Base-by-base conservation (phyloP, 2,329 filamentous ascomycete genomes). In the Penicillium sp. region DNA sequence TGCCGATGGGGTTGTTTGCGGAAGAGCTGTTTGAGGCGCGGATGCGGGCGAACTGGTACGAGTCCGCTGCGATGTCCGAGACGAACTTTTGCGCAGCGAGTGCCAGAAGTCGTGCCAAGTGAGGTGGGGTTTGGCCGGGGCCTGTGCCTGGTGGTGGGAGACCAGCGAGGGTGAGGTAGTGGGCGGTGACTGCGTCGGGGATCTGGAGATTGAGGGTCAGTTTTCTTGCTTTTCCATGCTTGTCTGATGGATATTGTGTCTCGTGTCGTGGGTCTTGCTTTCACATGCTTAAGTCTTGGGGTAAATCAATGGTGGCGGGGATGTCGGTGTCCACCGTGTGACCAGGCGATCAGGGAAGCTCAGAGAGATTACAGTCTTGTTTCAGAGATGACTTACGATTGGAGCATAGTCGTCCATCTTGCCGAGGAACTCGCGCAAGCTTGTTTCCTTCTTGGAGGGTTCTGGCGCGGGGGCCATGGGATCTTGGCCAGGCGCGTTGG, bases 61-160 rank as follows among this genome's bases (percentile, higher is more conserved):
- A 92, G 74, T 99, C 94, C 55, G 94, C 92, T 2, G 94, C 94
- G 63, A 99, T 91, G 74, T 99, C 94, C 57, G 94, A 92, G 67
- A 99, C 90, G 81, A 99, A 99, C 73, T 99, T 99, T 72, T 99
- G 94, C 0, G 94, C 96, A n/a, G 94, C 94, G 9, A 99, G 89
- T 2, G 94, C 93, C 42, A 99, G 88, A 3, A 99, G 88, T 46
- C 93, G 91, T 22, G 93, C 91, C 29, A 99, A 89, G 56, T 92
- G 90, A 20, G 88, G 88, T 68, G 96, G 78, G 18, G 78, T 80
- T 58, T 74, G 91, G 50, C 92, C 96, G 67, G 94, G 89, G 0
- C 91, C 92, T 38, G 92, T 91, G 6, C 76, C 77, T 39, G 93
- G 92, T 1, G 93, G 93, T 34, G 94, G 92, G 4, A 99, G 89